Percentiles rank a stretch among this genome's conserved stretches.
Evolutionary conservation across 805 yeast species (phyloP).

Genomic region (Kuraishia borneana): DNA sequence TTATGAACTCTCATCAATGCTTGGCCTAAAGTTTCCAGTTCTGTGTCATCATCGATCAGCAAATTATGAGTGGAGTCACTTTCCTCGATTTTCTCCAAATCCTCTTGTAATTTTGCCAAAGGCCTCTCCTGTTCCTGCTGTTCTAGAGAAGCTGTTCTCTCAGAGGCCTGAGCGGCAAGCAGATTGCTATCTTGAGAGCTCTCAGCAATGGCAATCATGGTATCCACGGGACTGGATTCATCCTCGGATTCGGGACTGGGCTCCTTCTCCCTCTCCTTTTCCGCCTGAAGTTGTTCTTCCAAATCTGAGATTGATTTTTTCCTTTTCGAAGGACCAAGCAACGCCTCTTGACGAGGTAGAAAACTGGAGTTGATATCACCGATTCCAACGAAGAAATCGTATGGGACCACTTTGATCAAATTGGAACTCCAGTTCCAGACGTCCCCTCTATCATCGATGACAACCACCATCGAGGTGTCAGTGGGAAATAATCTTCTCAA

Average conservation of each 20-base stretch:
- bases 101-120: slow-evolving; percentile 69
- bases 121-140: slow-evolving; percentile 79
- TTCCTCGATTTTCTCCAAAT: slow-evolving; percentile 39
- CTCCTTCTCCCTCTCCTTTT: slow-evolving; percentile 6
- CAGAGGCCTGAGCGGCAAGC: slow-evolving; percentile 44
- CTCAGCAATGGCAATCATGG: slow-evolving; percentile 35
- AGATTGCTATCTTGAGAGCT: slow-evolving; percentile 39
- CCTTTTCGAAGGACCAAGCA: slow-evolving; percentile 52
- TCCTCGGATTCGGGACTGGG: slow-evolving; percentile 8
- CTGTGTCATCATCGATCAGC: slow-evolving; percentile 72
- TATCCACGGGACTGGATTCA: slow-evolving; percentile 31
- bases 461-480: slow-evolving; percentile 91
- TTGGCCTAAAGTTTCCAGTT: slow-evolving; percentile 48
- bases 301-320: slow-evolving; percentile 44
- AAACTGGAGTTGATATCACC: slow-evolving; percentile 95
- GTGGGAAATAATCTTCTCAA: slow-evolving; percentile 86
- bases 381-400: slow-evolving; percentile 91
- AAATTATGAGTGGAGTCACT: slow-evolving; percentile 29
- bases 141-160: slow-evolving; percentile 61
- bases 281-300: slow-evolving; percentile 30
- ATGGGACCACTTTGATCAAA: slow-evolving; percentile 85
- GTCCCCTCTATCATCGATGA: slow-evolving; percentile 96
- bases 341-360: slow-evolving; percentile 63
- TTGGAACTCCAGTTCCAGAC: slow-evolving; percentile 98
- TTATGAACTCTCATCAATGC: slow-evolving; percentile 57